Conservation (phyloP, 2,329 filamentous ascomycete genomes). For the Botryotinia globosa region DNA sequence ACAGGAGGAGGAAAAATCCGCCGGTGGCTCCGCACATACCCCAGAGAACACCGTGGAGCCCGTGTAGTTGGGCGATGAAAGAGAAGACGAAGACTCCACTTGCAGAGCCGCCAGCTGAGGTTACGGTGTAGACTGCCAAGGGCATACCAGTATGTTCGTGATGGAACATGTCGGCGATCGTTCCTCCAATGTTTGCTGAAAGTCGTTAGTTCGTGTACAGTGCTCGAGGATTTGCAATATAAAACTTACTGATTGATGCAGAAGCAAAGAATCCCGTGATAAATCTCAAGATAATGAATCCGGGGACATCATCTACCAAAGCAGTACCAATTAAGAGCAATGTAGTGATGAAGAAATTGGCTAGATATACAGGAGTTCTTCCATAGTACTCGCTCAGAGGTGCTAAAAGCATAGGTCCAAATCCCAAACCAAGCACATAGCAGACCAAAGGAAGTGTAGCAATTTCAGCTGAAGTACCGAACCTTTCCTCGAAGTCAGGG, state of each 20-base stretch:
- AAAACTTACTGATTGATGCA: slow-evolving; percentile 16
- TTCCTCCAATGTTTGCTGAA: slow-evolving; percentile 40
- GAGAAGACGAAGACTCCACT: slow-evolving; percentile 35
- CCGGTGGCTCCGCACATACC: slow-evolving; percentile 20
- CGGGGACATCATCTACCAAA: slow-evolving; percentile 50
- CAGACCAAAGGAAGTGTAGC: slow-evolving; percentile 26
- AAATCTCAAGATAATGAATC: slow-evolving; percentile 48
- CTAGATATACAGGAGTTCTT: slow-evolving; percentile 43
- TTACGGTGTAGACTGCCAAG: slow-evolving; percentile 13
- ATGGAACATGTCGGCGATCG: slow-evolving; percentile 46
- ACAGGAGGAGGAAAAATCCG: slow-evolving; percentile 21
- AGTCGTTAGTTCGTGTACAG: neutral
- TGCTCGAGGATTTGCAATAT: neutral
- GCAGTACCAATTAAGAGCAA: slow-evolving; percentile 64
- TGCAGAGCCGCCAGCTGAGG: slow-evolving; percentile 37
- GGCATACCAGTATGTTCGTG: slow-evolving; percentile 18
- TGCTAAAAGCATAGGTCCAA: slow-evolving; percentile 58
- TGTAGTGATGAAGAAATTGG: slow-evolving; percentile 49
- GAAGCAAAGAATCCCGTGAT: slow-evolving; percentile 48
- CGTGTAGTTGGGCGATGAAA: slow-evolving; percentile 21
- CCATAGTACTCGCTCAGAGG: slow-evolving; percentile 61
- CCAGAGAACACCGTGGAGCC: slow-evolving; percentile 22
- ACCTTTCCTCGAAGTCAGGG: neutral
- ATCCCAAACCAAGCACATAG: slow-evolving; percentile 60
- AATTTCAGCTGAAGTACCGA: slow-evolving; percentile 8